Percentiles rank a stretch among this genome's conserved stretches.
Conservation (phyloP, 2,329 filamentous ascomycete species). For the Stemphylium lycopersici region DNA sequence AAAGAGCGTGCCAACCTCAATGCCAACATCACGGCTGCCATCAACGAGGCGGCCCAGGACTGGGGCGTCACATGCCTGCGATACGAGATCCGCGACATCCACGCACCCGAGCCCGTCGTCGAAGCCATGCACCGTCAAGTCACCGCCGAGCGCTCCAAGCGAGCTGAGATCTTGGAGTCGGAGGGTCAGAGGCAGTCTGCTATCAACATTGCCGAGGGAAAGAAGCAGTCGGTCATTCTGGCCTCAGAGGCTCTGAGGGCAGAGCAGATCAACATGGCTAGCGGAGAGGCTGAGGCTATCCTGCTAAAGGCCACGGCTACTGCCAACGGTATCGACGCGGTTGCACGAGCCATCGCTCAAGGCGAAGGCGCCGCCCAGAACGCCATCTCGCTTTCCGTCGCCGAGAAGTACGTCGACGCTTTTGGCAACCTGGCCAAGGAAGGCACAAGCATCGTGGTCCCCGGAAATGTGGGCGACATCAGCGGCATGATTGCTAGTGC, state of each 20-base stretch:
- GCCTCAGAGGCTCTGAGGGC: constrained; percentile 89
- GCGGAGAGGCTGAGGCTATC: constrained; percentile 94
- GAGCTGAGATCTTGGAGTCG: constrained; percentile 95
- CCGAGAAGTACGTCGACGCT: constrained; percentile 97
- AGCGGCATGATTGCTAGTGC: constrained; percentile 96
- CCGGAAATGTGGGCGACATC: constrained; percentile 95
- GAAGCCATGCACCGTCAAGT: constrained; percentile 99
- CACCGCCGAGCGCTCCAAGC: constrained; percentile 94
- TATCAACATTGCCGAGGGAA: constrained; percentile 98
- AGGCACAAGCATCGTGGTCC: constrained; percentile 92
- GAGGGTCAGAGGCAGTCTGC: constrained; percentile 96
- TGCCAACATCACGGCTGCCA: constrained; percentile 97
- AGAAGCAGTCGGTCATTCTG: constrained; percentile 95
- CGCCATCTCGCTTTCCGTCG: constrained; percentile 85
- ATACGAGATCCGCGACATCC: constrained; percentile 98
- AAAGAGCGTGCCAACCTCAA: constrained; percentile 97
- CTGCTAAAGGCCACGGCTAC: constrained; percentile 84
- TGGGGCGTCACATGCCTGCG: constrained; percentile 96
- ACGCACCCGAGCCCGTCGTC: constrained; percentile 90
- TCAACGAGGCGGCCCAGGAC: constrained; percentile 95
- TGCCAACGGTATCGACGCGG: constrained; percentile 84
- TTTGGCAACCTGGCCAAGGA: constrained; percentile 93
- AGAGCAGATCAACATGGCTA: constrained; percentile 91
- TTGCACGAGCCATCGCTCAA: constrained; percentile 74
- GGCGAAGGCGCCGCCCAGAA: constrained; percentile 78